Evolutionary conservation across 768 basidiomycete genomes (phyloP).

Genomic region (Pleurotus ostreatus): DNA sequence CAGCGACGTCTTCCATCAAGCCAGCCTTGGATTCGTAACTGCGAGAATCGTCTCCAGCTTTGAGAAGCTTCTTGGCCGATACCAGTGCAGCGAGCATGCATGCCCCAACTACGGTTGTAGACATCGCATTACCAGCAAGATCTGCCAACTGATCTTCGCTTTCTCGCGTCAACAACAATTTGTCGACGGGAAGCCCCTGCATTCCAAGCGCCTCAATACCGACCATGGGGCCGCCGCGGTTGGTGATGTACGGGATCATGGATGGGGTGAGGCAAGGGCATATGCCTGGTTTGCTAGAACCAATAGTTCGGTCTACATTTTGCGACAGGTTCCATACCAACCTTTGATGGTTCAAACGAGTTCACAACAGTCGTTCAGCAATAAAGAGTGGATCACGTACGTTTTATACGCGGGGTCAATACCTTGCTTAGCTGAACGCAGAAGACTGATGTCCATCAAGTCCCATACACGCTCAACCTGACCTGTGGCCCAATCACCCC

Average conservation of each 20-base stretch:
- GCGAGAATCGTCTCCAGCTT: conserved; percentile 56
- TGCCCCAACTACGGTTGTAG: conserved; percentile 91
- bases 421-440: conserved; percentile 77
- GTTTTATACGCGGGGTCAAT: conserved; percentile 88
- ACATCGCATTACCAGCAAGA: conserved; percentile 97
- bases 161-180: conserved; percentile 87
- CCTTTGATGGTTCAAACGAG: conserved; percentile 31
- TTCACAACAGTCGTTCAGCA: conserved; percentile 1
- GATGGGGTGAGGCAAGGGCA: conserved; percentile 92
- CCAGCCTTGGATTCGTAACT: conserved; percentile 67
- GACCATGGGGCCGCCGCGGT: conserved; percentile 93
- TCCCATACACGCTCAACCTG: conserved; percentile 97
- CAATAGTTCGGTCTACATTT: conserved; percentile 90
- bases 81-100: conserved; percentile 83
- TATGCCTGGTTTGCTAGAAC: conserved; percentile 76
- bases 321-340: conserved; percentile 96
- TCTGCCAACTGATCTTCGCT: conserved; percentile 92
- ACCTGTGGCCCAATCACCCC: conserved; percentile 90
- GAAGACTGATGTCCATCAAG: conserved; percentile 85
- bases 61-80: conserved; percentile 61
- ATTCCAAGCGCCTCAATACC: conserved; percentile 90
- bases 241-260: conserved; percentile 96
- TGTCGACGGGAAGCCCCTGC: conserved; percentile 92
- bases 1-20: conserved; percentile 18
- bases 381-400: conserved; percentile 36